Evolutionary conservation across 1,284 basidiomycete species (phyloP).

Genomic region (Malassezia pachydermatis): DNA sequence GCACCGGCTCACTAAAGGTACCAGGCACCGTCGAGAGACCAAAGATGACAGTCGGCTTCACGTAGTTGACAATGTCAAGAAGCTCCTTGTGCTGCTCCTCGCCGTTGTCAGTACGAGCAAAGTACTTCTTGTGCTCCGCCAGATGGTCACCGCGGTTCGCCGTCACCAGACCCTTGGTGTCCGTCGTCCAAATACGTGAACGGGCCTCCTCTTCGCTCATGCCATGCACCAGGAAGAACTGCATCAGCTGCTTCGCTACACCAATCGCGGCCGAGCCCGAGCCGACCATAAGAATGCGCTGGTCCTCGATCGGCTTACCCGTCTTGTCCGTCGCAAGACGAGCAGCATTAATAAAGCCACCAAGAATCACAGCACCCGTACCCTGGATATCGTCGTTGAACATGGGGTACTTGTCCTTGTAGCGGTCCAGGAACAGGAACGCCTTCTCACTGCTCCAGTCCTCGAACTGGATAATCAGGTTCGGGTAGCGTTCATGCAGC

Average conservation of each 20-base stretch:
- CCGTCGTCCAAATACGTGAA: slow-evolving; percentile 42
- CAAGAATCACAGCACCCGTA: slow-evolving; percentile 62
- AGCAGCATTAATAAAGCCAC: slow-evolving; percentile 80
- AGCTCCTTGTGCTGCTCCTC: slow-evolving; percentile 50
- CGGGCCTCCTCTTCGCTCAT: slow-evolving; percentile 37
- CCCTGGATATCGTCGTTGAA: slow-evolving; percentile 73
- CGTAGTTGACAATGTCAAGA: slow-evolving; percentile 69
- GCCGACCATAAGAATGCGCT: slow-evolving; percentile 81
- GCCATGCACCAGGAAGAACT: slow-evolving; percentile 41
- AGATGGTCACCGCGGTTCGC: slow-evolving; percentile 40
- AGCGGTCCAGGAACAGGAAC: slow-evolving; percentile 42
- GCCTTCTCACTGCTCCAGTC: slow-evolving; percentile 46
- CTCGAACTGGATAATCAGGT: slow-evolving; percentile 76
- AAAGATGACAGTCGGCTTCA: slow-evolving; percentile 80
- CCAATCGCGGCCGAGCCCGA: slow-evolving; percentile 81
- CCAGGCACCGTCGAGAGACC: slow-evolving; percentile 79
- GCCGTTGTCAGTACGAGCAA: slow-evolving; percentile 39
- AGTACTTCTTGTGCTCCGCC: slow-evolving; percentile 39
- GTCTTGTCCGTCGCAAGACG: slow-evolving; percentile 64
- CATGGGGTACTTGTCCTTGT: slow-evolving; percentile 42
- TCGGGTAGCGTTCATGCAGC: slow-evolving; percentile 56
- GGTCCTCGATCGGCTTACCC: slow-evolving; percentile 60
- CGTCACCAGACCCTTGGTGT: slow-evolving; percentile 45
- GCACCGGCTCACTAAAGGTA: slow-evolving; percentile 67
- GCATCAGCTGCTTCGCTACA: slow-evolving; percentile 46